phyloP scores from a whole-genome alignment of 257 asterid genomes.

The Nicotiana obtusifolia region DNA sequence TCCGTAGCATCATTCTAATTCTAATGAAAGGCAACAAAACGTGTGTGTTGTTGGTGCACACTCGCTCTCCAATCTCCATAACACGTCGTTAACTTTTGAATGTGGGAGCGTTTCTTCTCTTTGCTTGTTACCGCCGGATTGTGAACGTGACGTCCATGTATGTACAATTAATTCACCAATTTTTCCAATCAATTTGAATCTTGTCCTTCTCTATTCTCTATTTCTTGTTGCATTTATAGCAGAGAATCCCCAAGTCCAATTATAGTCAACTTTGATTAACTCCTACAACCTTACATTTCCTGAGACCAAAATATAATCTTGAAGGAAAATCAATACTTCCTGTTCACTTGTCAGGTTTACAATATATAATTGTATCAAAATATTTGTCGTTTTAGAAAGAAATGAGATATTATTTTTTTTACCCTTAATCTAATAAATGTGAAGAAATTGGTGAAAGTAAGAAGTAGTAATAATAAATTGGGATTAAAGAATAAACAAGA shows the following conservation, averaged over 20 bases:
- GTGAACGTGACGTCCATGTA: not conserved
- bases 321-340: too few species aligned
- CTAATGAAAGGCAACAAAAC: constrained; percentile 2
- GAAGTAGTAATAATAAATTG: too few species aligned
- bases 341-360: too few species aligned
- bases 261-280: not conserved
- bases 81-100: not conserved
- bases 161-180: not conserved
- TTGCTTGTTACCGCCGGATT: not conserved
- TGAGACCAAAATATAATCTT: too few species aligned
- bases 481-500: too few species aligned
- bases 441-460: too few species aligned
- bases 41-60: not conserved
- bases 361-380: too few species aligned
- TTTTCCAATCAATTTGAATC: not conserved
- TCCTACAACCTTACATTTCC: not conserved
- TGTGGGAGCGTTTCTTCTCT: not conserved
- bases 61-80: not conserved
- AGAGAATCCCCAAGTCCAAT: not conserved
- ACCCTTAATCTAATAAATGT: too few species aligned
- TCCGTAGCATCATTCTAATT: not conserved
- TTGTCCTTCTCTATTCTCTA: not conserved
- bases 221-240: not conserved
- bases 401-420: too few species aligned
- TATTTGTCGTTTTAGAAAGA: too few species aligned